Percentiles rank a stretch among this genome's conserved stretches.
Evolutionary conservation across 768 basidiomycete species (phyloP).

Genomic region (Cystofilobasidium capitatum): DNA sequence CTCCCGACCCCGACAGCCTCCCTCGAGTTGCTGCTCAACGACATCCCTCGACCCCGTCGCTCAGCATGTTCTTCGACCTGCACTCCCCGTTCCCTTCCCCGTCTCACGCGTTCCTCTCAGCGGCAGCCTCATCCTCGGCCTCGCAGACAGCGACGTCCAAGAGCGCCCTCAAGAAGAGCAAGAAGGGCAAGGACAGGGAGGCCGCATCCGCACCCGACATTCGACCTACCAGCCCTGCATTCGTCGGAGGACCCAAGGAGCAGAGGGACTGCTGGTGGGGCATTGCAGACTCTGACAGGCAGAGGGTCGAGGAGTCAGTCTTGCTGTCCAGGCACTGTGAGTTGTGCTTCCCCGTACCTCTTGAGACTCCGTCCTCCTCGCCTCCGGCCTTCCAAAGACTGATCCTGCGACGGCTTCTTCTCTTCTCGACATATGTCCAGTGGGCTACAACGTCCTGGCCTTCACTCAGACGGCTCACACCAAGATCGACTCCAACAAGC

Average conservation of each 20-base stretch:
- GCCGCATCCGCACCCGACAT: background rate
- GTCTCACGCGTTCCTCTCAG: background rate
- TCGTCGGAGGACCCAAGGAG: background rate
- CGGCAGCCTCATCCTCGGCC: conserved; percentile 7
- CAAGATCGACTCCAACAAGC: conserved; percentile 60
- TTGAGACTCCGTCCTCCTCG: background rate
- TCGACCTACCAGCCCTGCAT: background rate
- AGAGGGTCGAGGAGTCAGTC: conserved; percentile 94
- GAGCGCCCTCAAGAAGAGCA: background rate
- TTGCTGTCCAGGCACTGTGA: conserved; percentile 42
- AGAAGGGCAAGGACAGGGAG: background rate
- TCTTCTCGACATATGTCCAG: conserved; percentile 42
- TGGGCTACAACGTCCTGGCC: conserved; percentile 76
- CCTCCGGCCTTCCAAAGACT: background rate
- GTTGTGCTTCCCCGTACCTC: background rate
- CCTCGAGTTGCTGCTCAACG: no score
- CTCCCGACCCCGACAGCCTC: no score
- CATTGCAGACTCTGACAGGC: conserved; percentile 52
- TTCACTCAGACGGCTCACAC: conserved; percentile 64
- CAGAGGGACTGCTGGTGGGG: conserved; percentile 21
- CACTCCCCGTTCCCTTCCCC: conserved; percentile 18
- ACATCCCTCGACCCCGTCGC: background rate
- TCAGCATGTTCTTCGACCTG: conserved; percentile 25
- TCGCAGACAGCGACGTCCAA: conserved; percentile 8
- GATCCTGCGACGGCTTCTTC: conserved; percentile 47